Evolutionary conservation across 768 basidiomycete genomes (phyloP), one percentile per base, ranked within the genome.

Genomic region (Lactifluus piperatus): DNA sequence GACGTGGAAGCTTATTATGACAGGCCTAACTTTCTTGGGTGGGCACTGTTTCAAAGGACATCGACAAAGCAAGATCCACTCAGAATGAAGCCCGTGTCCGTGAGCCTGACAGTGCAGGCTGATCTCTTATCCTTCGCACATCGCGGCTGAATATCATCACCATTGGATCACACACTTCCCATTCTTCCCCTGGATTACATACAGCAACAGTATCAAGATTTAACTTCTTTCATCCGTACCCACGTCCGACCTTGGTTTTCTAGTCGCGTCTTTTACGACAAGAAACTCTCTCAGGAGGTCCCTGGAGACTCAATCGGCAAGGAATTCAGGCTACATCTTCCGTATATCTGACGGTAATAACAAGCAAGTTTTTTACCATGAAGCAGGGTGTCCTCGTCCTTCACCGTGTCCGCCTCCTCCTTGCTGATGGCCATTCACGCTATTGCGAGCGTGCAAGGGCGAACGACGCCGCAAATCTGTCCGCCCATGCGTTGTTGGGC

Each of bases 391-490:
- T 97, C 66, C 88, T 98, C 62, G 82, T 95, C 69, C 91, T 91
- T 60, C 72, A 91, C 78, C 94, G 95, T 82, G 91, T 94, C 68
- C 80, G 83, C 62, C 88, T 99, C 65, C 90, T 97, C 70, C 89
- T 99, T 71, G 68, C 90, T 63, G 91, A 95, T 73, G 94, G 94
- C 52, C 94, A 97, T 85, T 95, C 94, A 30, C 97, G 95, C 83
- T 97, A 91, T 83, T 92, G 94, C 68, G 74, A 79, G 65, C 90
- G 94, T 71, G 94, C 74, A 75, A 79, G 50, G 95, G 95, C 70
- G 94, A 99, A 78, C 91, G 95, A 76, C 94, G 91, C 81, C 90
- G 95, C 81, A 97, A 97, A 78, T 97, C 94, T 68, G 91, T 99
- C 63, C 90, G 94, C 63, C 94, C 94, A 34, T 95, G 94, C 81